These are phyloP conservation scores for Globisporangium takayamanum DNA, from an alignment of 352 stramenopile species.

Conservation along the genomic window DNA sequence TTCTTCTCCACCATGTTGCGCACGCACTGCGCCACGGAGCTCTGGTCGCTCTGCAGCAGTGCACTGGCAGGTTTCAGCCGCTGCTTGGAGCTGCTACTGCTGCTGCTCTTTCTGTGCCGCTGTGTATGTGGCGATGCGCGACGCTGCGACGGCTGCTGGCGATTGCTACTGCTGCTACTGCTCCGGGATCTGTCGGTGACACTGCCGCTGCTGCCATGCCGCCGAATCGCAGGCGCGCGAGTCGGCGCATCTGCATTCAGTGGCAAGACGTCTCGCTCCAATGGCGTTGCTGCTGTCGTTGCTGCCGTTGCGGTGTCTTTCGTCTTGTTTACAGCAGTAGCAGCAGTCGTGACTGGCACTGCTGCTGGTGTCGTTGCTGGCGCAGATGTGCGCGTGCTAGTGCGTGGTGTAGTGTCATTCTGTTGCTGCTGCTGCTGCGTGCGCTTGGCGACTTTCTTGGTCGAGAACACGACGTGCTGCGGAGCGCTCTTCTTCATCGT, in stretches of 20 bases:
- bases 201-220: constrained; percentile 6
- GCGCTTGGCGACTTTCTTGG: constrained; percentile 41
- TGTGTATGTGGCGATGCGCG: constrained; percentile 12
- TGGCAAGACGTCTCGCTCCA: background rate
- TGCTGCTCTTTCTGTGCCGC: constrained; percentile 15
- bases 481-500: constrained; percentile 23
- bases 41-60: constrained; percentile 66
- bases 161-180: constrained; percentile 16
- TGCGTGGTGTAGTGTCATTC: no score
- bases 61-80: constrained; percentile 57
- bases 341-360: background rate
- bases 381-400: no score
- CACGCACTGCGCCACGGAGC: constrained; percentile 69
- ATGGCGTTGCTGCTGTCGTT: background rate
- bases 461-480: constrained; percentile 60
- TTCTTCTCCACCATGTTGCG: constrained; percentile 86
- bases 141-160: background rate
- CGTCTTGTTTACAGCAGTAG: no score
- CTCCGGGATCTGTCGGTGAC: constrained; percentile 16
- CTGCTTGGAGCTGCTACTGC: constrained; percentile 26
- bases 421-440: constrained; percentile 17
- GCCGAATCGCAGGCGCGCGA: background rate
- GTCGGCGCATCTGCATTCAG: constrained; percentile 10
- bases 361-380: no score
- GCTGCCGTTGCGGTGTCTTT: background rate